Evolutionary conservation across 306 rosid species (phyloP).

Genomic region (Quercus bicolor): DNA sequence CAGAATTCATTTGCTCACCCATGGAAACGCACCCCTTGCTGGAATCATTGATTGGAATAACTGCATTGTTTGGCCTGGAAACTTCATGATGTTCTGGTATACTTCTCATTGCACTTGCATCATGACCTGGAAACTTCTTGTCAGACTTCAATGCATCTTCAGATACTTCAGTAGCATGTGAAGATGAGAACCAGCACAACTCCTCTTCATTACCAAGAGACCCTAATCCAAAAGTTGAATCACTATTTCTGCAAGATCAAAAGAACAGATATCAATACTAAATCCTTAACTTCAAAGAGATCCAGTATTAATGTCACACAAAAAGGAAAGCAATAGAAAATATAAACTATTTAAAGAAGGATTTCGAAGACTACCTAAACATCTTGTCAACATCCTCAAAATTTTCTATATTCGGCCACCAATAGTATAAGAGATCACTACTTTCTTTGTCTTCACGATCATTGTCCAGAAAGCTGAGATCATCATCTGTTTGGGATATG

Average conservation of each 20-base stretch:
- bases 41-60: constrained; percentile 29
- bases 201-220: constrained; percentile 65
- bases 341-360: not conserved
- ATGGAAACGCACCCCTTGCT: constrained; percentile 23
- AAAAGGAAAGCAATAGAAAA: not conserved
- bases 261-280: not conserved
- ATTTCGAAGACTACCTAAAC: constrained; percentile 54
- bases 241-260: constrained; percentile 60
- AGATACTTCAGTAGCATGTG: constrained; percentile 51
- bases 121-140: constrained; percentile 46
- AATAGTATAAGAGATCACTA: constrained; percentile 35
- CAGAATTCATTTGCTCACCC: constrained; percentile 25
- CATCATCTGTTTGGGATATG: constrained; percentile 53
- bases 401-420: constrained; percentile 74
- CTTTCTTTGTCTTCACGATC: constrained; percentile 35
- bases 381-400: constrained; percentile 87
- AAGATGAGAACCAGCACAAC: constrained; percentile 63
- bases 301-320: constrained; percentile 8
- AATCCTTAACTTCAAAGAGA: constrained; percentile 1
- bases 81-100: constrained; percentile 32
- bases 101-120: constrained; percentile 44
- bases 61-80: constrained; percentile 31
- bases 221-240: constrained; percentile 61
- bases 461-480: constrained; percentile 66
- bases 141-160: constrained; percentile 59